Base-by-base conservation (phyloP, 768 basidiomycete genomes). In the Leccinum incarnatum region DNA sequence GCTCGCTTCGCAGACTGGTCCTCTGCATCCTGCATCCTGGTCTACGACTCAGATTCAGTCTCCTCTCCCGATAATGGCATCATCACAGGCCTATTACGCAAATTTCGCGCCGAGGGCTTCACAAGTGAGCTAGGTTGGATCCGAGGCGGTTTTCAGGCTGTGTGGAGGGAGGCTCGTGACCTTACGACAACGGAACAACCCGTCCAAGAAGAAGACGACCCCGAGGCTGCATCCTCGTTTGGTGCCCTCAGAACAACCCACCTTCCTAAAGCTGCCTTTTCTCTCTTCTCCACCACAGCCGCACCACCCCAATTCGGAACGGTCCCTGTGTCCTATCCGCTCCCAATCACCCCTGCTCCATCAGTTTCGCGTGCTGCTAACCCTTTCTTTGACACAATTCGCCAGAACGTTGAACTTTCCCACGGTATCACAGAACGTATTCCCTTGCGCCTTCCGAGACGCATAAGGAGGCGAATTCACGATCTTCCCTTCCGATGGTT, bases 331-430 rank as follows among this genome's bases (percentile, higher is more conserved):
- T 25, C 56, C 3, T 14, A 14, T 51, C 42, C 49, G 15, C 27
- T 59, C 27, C 53, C 53, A 45, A 62, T 62, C 42, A 65, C 66
- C 48, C 68, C 66, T 37, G 71, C 62, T 12, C 64, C 58, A 51
- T 62, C 60, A 52, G 56, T 62, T 68, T 53, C 63, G 29, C 72
- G 53, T 69, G 76, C 66, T 66, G 66, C 75, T 4, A 98, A 96
- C 70, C 96, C 96, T 10, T 98, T 98, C 77, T 98, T 93, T 65
- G 95, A 98, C 73, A 88, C 90, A 66, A 91, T 98, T 65, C 86
- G 91, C 40, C 91, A 94, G 74, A 92, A 93, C 65, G 70, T 86
- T 2, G 94, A 97, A 75, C 83, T 97, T 23, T 83, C 87, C 2
- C 73, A 85, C 34, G 84, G 85, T 7, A 81, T 85, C 61, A 90